Percentiles rank a stretch among this genome's conserved stretches.
Evolutionary conservation across 139 green algal species (phyloP).

Genomic region (Edaphochlamys debaryana): DNA sequence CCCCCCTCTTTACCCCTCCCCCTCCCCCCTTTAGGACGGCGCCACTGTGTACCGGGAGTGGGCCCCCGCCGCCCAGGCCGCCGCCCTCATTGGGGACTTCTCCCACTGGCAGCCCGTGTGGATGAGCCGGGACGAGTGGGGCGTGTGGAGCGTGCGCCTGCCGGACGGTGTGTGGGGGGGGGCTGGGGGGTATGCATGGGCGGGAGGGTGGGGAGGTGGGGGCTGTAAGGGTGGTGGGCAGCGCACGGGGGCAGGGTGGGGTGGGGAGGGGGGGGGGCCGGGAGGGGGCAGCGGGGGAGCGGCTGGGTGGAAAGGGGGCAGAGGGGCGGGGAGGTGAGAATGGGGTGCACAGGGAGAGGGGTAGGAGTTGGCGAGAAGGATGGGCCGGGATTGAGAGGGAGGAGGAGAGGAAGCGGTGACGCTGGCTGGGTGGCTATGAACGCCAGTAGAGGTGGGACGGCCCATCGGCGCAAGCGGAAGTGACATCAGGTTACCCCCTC

Average conservation of each 20-base stretch:
- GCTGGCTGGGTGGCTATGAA: no score
- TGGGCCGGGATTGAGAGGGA: no score
- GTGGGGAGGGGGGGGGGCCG: background rate
- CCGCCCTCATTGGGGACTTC: constrained; percentile 91
- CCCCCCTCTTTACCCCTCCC: no score
- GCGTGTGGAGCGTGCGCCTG: constrained; percentile 82
- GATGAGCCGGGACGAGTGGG: constrained; percentile 85
- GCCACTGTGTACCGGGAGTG: constrained; percentile 90
- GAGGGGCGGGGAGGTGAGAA: no score
- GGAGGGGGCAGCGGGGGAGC: background rate
- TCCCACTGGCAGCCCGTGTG: constrained; percentile 82
- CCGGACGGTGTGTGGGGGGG: constrained; percentile 65
- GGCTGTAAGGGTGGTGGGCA: background rate
- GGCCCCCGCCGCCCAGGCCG: constrained; percentile 80
- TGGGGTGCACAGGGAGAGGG: no score
- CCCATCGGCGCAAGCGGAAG: no score
- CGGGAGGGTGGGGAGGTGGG: background rate
- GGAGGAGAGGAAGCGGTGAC: no score
- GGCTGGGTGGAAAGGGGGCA: no score
- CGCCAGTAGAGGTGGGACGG: no score
- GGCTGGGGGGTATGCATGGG: background rate
- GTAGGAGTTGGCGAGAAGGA: no score
- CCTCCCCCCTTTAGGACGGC: constrained; percentile 14
- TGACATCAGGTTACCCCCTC: background rate
- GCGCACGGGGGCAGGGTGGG: background rate